Evolutionary conservation across 2,329 filamentous ascomycete genomes (phyloP), one percentile per base, ranked within the genome.

Genomic region (Fusarium lateritium): DNA sequence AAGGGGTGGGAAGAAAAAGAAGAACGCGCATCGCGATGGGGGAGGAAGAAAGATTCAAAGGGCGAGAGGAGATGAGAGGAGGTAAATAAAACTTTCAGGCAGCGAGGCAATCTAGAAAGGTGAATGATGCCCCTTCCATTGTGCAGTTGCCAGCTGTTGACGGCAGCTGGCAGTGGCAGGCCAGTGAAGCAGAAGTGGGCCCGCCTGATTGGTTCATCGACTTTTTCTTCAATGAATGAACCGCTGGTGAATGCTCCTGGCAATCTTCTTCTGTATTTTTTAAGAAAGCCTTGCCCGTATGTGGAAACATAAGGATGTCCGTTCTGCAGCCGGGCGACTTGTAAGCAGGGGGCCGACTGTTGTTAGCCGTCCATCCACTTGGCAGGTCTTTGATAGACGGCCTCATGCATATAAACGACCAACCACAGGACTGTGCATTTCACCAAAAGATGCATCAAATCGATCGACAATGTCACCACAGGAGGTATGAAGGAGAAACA

Each of bases 111-210:
- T 33, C 17, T 17, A 26, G 8, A 36, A 26, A 42, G 21, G 24
- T n/a, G 10, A 59, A 24, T n/a, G 24, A 46, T 9, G 24, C 21
- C 9, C 9, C 40, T 19, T 59, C 9, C 40, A 17, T 59, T 45
- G 21, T 55, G 36, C 50, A 42, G 21, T 55, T 55, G 50, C 34
- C 56, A 60, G 56, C 39, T 43, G 36, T 55, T 60, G 43, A 33
- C 56, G 38, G 56, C 5, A 19, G 51, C 38, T 56, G 43, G 36
- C 56, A 60, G 28, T 60, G 56, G 19, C 56, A 44, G 51, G n/a
- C 26, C 28, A 24, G 22, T 39, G 21, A 54, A 38, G 24, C 19
- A 52, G 36, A 17, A 26, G 36, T 19, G 38, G 22, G 17, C 33
- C 17, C 34, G 17, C 31, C 13, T 43, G n/a, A 51, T 46, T 59